Evolutionary conservation across 2,329 filamentous ascomycete species (phyloP).

Genomic region (Ceratocystis smalleyi): DNA sequence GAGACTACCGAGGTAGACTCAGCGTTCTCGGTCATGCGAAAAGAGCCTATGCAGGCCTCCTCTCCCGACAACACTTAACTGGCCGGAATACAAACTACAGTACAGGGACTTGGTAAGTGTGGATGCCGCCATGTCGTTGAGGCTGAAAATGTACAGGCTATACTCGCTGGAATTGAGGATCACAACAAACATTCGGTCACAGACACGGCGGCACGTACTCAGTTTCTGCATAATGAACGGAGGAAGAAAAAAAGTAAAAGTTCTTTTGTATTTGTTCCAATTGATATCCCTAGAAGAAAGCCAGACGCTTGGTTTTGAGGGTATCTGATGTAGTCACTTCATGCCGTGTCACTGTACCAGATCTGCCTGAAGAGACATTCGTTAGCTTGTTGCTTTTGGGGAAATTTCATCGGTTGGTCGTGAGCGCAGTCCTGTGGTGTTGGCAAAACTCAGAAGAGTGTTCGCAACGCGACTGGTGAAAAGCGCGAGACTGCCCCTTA

Average conservation of each 20-base stretch:
- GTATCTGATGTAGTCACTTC: conserved; percentile 17
- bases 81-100: conserved; percentile 28
- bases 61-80: conserved; percentile 38
- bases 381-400: conserved; percentile 10
- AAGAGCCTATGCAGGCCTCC: conserved; percentile 24
- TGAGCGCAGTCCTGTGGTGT: not conserved
- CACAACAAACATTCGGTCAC: not conserved
- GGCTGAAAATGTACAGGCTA: not conserved
- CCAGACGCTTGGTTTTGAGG: conserved; percentile 16
- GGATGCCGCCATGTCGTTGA: not conserved
- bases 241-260: conserved; percentile 11
- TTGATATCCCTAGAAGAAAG: conserved; percentile 17
- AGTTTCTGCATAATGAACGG: not conserved
- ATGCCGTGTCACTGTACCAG: conserved; percentile 16
- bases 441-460: not conserved
- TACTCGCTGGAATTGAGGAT: not conserved
- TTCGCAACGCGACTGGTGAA: not conserved
- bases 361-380: conserved; percentile 13
- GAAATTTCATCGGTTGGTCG: not conserved
- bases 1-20: conserved; percentile 41
- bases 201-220: not conserved
- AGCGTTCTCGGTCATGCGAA: conserved; percentile 36
- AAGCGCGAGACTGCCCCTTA: not conserved
- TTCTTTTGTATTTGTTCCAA: conserved; percentile 17
- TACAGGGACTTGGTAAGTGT: not conserved